Conservation (phyloP, 1,139 yeast species). For the Kodamaea fungicola region DNA sequence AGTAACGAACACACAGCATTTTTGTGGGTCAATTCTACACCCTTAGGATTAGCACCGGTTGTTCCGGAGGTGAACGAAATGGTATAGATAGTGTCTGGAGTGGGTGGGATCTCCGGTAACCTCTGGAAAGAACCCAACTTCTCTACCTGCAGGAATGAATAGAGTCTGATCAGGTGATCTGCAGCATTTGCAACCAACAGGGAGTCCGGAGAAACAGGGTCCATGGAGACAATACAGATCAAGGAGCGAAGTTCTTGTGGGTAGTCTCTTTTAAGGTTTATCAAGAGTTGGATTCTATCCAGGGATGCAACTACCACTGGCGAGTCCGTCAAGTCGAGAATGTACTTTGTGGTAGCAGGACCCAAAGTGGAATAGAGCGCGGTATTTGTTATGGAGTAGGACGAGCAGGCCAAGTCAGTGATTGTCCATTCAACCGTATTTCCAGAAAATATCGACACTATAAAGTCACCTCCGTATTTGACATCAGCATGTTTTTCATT, state of each 20-base stretch:
- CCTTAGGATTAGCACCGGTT: constrained; percentile 37
- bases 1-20: constrained; percentile 28
- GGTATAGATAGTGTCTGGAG: constrained; percentile 22
- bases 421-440: constrained; percentile 60
- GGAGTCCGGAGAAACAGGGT: constrained; percentile 30
- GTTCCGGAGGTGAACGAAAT: constrained; percentile 37
- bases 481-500: constrained; percentile 27
- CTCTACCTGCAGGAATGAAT: constrained; percentile 32
- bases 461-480: constrained; percentile 29
- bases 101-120: constrained; percentile 17
- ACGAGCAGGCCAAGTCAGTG: constrained; percentile 54
- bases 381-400: constrained; percentile 52
- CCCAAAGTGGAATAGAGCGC: constrained; percentile 67
- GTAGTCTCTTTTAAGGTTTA: constrained; percentile 31
- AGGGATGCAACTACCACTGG: constrained; percentile 52
- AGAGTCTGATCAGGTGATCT: constrained; percentile 21
- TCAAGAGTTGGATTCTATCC: constrained; percentile 42
- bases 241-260: constrained; percentile 17
- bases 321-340: constrained; percentile 52
- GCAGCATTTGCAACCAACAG: constrained; percentile 20
- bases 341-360: constrained; percentile 54
- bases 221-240: constrained; percentile 47
- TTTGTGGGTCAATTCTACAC: constrained; percentile 32
- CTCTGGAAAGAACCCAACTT: constrained; percentile 21
- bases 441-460: constrained; percentile 52